Conservation (phyloP, 495 filamentous ascomycete genomes). For the Xylaria bambusicola region DNA sequence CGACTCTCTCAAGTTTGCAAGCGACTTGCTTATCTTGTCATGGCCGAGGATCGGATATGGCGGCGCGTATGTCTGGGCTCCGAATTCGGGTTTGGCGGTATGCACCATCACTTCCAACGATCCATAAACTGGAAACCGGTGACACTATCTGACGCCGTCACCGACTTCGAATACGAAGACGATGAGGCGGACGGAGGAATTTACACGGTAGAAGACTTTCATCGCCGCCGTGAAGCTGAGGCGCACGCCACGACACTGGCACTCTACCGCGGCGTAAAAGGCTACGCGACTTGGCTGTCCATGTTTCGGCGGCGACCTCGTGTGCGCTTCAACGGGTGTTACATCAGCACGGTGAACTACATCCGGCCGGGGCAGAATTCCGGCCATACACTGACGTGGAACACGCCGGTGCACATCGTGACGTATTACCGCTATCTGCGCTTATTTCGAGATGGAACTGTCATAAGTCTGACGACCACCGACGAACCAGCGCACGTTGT, state of each 20-base stretch:
- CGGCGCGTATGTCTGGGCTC: conserved; percentile 67
- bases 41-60: conserved; percentile 89
- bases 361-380: conserved; percentile 70
- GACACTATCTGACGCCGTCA: conserved; percentile 37
- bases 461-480: conserved; percentile 75
- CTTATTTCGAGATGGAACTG: conserved; percentile 88
- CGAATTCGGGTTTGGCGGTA: conserved; percentile 76
- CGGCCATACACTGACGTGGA: conserved; percentile 63
- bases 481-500: conserved; percentile 83
- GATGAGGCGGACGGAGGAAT: conserved; percentile 12
- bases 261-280: conserved; percentile 41
- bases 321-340: conserved; percentile 89
- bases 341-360: conserved; percentile 97
- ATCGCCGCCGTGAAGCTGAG: conserved; percentile 30
- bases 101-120: conserved; percentile 79
- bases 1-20: conserved; percentile 86
- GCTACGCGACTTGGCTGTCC: conserved; percentile 53
- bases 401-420: conserved; percentile 88
- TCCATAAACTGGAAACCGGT: conserved; percentile 64
- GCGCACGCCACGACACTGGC: conserved; percentile 37
- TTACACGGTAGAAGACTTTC: conserved; percentile 31
- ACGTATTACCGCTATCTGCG: conserved; percentile 97
- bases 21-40: conserved; percentile 78
- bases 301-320: conserved; percentile 84
- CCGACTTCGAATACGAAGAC: conserved; percentile 15